A percentile compares a stretch with the other conserved stretches of the same genome.
Evolutionary conservation across 768 basidiomycete genomes (phyloP).

Genomic region (Amanita exitialis): DNA sequence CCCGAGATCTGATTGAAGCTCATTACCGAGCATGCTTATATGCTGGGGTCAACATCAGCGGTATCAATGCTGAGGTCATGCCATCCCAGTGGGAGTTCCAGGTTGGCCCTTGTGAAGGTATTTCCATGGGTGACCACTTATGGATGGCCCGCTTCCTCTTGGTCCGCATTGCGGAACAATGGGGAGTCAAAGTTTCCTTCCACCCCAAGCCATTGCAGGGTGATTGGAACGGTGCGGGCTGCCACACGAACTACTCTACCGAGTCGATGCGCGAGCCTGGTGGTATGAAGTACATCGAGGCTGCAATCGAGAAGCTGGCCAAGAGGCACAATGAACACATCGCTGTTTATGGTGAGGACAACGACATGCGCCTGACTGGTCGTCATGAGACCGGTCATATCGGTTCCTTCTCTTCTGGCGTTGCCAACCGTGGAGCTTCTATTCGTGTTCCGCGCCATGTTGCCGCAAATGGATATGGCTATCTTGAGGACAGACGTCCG

Average conservation of each 20-base stretch:
- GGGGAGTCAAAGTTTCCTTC: slow-evolving; percentile 97
- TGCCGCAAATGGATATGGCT: slow-evolving; percentile 85
- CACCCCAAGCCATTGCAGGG: slow-evolving; percentile 97
- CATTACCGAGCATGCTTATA: slow-evolving; percentile 97
- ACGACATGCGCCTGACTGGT: slow-evolving; percentile 91
- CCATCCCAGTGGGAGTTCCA: slow-evolving; percentile 99
- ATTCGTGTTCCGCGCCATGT: slow-evolving; percentile 95
- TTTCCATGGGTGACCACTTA: slow-evolving; percentile 97
- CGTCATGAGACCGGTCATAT: slow-evolving; percentile 98
- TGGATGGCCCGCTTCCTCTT: slow-evolving; percentile 99
- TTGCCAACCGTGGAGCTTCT: slow-evolving; percentile 95
- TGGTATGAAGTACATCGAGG: slow-evolving; percentile 88
- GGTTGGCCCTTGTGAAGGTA: slow-evolving; percentile 96
- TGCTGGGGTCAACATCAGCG: slow-evolving; percentile 93
- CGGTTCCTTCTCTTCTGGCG: slow-evolving; percentile 82
- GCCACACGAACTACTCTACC: slow-evolving; percentile 97
- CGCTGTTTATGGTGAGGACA: slow-evolving; percentile 96
- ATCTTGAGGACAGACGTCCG: slow-evolving; percentile 93
- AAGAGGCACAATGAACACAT: slow-evolving; percentile 93
- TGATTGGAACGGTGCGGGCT: slow-evolving; percentile 99
- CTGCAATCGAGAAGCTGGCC: slow-evolving; percentile 86
- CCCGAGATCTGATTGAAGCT: slow-evolving; percentile 97
- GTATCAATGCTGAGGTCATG: slow-evolving; percentile 99
- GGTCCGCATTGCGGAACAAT: slow-evolving; percentile 93
- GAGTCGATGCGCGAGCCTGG: slow-evolving; percentile 89